phyloP scores from a whole-genome alignment of 225 moss, liverwort and hornwort species.

The Anthoceros angustus region DNA sequence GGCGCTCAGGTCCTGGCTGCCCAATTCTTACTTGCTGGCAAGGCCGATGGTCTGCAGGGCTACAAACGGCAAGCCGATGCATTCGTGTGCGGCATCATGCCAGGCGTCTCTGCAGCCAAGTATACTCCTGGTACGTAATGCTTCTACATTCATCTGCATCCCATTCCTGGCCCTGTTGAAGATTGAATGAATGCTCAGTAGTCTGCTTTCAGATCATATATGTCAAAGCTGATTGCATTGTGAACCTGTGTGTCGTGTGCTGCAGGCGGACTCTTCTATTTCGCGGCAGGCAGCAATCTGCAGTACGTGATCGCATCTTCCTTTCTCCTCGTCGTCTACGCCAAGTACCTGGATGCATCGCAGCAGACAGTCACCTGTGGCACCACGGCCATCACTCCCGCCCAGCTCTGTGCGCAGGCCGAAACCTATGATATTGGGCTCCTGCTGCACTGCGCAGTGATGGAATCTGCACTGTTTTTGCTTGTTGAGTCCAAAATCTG shows the following conservation, averaged over 20 bases:
- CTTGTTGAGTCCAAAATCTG: no score
- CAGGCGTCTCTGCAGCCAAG: conserved; percentile 32
- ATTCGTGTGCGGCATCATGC: conserved; percentile 52
- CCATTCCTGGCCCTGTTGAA: neutral
- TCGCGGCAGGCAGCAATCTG: no score
- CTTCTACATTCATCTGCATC: neutral
- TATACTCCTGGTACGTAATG: conserved; percentile 46
- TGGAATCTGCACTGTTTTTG: no score
- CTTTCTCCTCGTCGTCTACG: no score
- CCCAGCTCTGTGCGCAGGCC: no score
- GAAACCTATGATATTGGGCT: no score
- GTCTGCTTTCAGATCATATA: neutral
- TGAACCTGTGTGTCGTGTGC: neutral
- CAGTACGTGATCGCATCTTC: conserved; percentile 55
- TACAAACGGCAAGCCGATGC: conserved; percentile 58
- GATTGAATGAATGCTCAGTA: neutral
- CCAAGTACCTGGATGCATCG: no score
- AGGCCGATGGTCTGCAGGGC: conserved; percentile 30
- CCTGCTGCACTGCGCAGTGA: no score
- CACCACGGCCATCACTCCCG: no score
- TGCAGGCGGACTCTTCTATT: conserved; percentile 55
- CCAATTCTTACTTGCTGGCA: conserved; percentile 34
- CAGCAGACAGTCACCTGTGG: no score
- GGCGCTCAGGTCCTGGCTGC: conserved; percentile 57
- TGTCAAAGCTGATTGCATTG: neutral